phyloP scores from a whole-genome alignment of 2,329 filamentous ascomycete species.

The Didymella pinodella region DNA sequence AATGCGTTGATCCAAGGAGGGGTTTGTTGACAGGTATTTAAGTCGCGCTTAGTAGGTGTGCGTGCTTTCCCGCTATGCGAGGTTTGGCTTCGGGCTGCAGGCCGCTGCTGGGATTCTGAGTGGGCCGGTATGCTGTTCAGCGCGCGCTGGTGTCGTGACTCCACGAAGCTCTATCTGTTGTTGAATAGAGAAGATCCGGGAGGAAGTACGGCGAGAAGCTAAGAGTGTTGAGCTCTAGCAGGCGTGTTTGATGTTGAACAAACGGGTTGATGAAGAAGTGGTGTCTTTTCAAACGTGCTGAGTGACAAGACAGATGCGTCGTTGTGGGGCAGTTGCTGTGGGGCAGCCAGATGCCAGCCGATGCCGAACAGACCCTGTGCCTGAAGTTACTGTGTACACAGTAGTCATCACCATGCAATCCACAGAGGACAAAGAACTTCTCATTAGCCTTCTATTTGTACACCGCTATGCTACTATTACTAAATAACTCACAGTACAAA shows the following conservation, averaged over 20 bases:
- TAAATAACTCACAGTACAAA: background rate
- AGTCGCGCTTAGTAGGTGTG: slow-evolving; percentile 32
- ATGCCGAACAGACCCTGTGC: background rate
- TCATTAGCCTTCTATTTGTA: background rate
- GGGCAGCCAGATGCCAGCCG: slow-evolving; percentile 6
- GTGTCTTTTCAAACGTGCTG: slow-evolving; percentile 12
- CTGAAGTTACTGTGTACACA: background rate
- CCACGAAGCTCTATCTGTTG: background rate
- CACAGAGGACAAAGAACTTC: background rate
- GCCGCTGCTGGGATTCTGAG: slow-evolving; percentile 32
- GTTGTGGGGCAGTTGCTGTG: slow-evolving; percentile 13
- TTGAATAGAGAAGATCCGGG: background rate
- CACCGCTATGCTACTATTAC: background rate
- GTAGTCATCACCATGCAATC: background rate
- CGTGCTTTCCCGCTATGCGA: slow-evolving; percentile 40
- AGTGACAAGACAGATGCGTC: slow-evolving; percentile 9
- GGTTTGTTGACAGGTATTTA: slow-evolving; percentile 31
- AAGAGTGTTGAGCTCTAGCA: slow-evolving; percentile 50
- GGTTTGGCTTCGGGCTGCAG: slow-evolving; percentile 30
- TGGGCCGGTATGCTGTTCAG: slow-evolving; percentile 22
- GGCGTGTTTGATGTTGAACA: slow-evolving; percentile 37
- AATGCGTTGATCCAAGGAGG: slow-evolving; percentile 26
- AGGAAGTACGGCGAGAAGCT: slow-evolving; percentile 15
- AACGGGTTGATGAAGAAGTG: slow-evolving; percentile 22
- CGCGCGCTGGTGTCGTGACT: slow-evolving; percentile 13